Conservation (phyloP, 2,329 filamentous ascomycete species). For the Diaporthe sp. region DNA sequence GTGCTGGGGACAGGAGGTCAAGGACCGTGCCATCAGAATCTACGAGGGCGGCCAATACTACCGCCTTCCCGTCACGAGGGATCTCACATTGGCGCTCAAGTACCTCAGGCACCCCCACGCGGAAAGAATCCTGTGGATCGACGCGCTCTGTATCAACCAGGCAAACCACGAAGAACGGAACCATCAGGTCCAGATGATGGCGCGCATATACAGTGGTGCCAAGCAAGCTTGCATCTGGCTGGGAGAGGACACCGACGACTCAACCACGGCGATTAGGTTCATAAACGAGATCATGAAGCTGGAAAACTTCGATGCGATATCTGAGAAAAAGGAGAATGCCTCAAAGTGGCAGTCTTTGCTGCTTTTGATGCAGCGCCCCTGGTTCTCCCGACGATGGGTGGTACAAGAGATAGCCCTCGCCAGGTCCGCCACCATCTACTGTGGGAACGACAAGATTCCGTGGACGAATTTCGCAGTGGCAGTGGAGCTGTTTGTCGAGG, state of each 20-base stretch:
- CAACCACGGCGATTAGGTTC: slow-evolving; percentile 50
- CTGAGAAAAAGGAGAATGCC: slow-evolving; percentile 42
- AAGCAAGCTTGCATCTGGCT: slow-evolving; percentile 52
- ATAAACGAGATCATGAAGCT: slow-evolving; percentile 51
- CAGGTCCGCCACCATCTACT: slow-evolving; percentile 51
- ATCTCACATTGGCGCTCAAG: slow-evolving; percentile 38
- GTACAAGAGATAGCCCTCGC: slow-evolving; percentile 59
- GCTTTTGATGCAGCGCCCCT: slow-evolving; percentile 54
- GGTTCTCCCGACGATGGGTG: slow-evolving; percentile 59
- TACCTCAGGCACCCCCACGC: slow-evolving; percentile 34
- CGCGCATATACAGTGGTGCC: slow-evolving; percentile 51
- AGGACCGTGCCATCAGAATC: neutral
- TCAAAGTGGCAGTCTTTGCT: slow-evolving; percentile 52
- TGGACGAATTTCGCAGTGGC: slow-evolving; percentile 56
- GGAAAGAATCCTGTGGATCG: slow-evolving; percentile 51
- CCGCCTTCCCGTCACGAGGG: neutral
- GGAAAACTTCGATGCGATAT: slow-evolving; percentile 50
- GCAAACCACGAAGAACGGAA: slow-evolving; percentile 49
- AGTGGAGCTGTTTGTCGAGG: slow-evolving; percentile 55
- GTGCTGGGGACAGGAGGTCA: slow-evolving; percentile 23
- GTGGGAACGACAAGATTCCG: slow-evolving; percentile 52
- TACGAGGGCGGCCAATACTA: neutral
- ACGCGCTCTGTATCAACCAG: slow-evolving; percentile 43
- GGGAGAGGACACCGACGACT: slow-evolving; percentile 48
- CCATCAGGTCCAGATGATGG: slow-evolving; percentile 54